A percentile compares a stretch with the other conserved stretches of the same genome.
These are phyloP conservation scores for Cetradonia linearis DNA, from an alignment of 495 filamentous ascomycete genomes.

Conservation along the genomic window DNA sequence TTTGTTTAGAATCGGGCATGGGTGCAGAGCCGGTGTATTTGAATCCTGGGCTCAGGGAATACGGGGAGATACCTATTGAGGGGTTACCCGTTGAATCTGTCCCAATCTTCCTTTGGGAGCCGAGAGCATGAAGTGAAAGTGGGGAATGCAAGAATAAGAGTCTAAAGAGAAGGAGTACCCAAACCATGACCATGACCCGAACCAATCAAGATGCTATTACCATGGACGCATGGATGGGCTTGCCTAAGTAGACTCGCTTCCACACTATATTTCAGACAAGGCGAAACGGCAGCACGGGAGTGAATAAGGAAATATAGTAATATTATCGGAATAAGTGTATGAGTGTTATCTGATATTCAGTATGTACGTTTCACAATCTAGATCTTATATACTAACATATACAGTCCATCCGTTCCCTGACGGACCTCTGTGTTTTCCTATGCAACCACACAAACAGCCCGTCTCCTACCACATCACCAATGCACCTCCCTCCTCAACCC, in stretches of 20 bases:
- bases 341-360: background rate
- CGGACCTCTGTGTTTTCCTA: background rate
- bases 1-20: slow-evolving; percentile 1
- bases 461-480: background rate
- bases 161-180: background rate
- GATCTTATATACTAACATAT: background rate
- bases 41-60: background rate
- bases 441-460: background rate
- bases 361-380: background rate
- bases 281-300: no score
- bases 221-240: no score
- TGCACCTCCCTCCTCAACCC: slow-evolving; percentile 7
- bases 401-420: background rate
- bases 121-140: background rate
- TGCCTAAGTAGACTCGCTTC: no score
- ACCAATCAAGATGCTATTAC: no score
- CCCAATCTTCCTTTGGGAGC: slow-evolving; percentile 3
- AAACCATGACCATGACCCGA: no score
- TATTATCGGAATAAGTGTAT: background rate
- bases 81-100: background rate
- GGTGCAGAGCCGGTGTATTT: background rate
- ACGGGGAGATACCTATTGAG: background rate
- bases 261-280: no score
- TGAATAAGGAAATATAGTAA: background rate
- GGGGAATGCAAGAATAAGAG: background rate